Percentiles rank a stretch among this genome's conserved stretches.
Evolutionary conservation across 1,284 basidiomycete species (phyloP).

Genomic region (Mrakiaceae sp.): DNA sequence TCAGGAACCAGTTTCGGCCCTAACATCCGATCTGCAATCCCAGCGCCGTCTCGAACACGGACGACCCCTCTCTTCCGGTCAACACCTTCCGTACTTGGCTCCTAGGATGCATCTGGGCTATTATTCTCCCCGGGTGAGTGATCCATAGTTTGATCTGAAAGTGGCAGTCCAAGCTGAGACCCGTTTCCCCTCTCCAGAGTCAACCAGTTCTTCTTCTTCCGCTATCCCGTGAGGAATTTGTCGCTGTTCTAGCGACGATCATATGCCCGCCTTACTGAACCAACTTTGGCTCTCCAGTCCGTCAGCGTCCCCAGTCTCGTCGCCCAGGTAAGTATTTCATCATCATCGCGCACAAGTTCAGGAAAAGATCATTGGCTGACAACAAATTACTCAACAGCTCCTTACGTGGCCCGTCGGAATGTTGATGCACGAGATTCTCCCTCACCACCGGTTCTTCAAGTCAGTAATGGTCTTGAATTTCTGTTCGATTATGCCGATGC

Average conservation of each 20-base stretch:
- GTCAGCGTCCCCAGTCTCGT: no score
- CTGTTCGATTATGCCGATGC: no score
- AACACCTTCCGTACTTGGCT: slow-evolving; percentile 16
- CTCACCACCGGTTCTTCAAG: slow-evolving; percentile 8
- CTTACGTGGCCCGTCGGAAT: slow-evolving; percentile 10
- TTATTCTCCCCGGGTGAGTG: no score
- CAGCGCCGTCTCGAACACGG: slow-evolving; percentile 14
- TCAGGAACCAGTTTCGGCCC: no score
- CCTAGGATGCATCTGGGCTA: background rate
- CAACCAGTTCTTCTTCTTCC: slow-evolving; percentile 8
- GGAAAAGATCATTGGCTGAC: no score
- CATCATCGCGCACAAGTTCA: no score
- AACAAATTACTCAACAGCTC: background rate
- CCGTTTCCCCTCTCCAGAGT: background rate
- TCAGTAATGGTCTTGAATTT: background rate
- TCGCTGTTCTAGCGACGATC: no score
- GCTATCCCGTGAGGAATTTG: no score
- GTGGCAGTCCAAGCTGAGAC: background rate
- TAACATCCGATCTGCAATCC: no score
- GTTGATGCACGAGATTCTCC: slow-evolving; percentile 3
- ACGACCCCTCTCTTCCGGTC: slow-evolving; percentile 13
- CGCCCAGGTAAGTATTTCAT: no score
- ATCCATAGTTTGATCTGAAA: background rate
- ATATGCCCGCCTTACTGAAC: no score
- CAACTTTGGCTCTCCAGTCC: no score